Base-by-base conservation (phyloP, 768 basidiomycete species). In the Tricholomella constricta region DNA sequence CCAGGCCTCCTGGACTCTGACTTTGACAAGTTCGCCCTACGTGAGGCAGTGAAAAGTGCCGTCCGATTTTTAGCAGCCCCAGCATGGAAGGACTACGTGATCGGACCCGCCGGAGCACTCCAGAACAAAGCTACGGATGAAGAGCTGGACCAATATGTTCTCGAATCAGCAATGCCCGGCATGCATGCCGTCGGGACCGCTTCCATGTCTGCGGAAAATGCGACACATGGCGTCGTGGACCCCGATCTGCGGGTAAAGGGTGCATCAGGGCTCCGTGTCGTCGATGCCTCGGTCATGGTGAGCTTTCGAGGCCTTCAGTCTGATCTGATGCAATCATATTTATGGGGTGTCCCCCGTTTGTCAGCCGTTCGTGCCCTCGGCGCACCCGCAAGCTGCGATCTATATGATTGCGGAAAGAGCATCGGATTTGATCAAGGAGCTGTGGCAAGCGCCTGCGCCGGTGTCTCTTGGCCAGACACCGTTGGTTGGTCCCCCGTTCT, bases 251-350 rank as follows among this genome's bases (percentile, higher is more conserved):
- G 45, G 0, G 64, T 76, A 3, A 71, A 73, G 50, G 68, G 69
- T 6, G 63, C 62, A 2, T 20, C 17, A 7, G 71, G 69, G 19
- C 53, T 75, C 19, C 54, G 73, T 2, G 55, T 75, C 29, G 70
- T 74, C 23, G 72, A 75, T 57, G 69, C 70, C 0, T 69, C 68
- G 19, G 59, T 72, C 20, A 58, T 71, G 42, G 63, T 64, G 12
- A 27, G 60, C 51, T 32, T 32, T 10, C n/a, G n/a, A n/a, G n/a
- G n/a, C n/a, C n/a, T n/a, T 32, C 31, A 32, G 4, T 10, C 10
- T 32, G 31, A 32, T 10, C 29, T 29, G 11, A 29, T 29, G 29
- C 29, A 6, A 29, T 11, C 11, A 11, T 6, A 6, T 6, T 11
- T 19, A 23, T 29, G 11, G 12, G 5, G 6, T 40, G 22, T 14